A percentile compares a stretch with the other conserved stretches of the same genome.
Conservation (phyloP, 495 filamentous ascomycete species). For the Aspergillus cavernicola region DNA sequence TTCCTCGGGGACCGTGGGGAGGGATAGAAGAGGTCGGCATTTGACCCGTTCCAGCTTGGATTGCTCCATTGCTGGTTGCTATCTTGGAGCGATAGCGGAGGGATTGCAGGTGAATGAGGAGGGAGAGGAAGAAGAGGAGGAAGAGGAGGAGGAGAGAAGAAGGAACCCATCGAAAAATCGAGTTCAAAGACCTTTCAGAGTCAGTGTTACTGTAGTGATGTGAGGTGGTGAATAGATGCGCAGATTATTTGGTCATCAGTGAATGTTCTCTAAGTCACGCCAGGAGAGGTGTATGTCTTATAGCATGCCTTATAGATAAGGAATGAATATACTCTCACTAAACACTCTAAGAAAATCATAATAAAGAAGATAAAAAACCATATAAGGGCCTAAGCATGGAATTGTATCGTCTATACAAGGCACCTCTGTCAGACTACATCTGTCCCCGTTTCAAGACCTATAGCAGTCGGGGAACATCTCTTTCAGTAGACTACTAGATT, state of each 20-base stretch:
- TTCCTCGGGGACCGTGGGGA: constrained; percentile 2
- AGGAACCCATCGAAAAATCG: neutral
- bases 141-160: neutral
- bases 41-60: neutral
- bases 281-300: no score
- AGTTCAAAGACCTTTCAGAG: neutral
- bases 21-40: neutral
- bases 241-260: constrained; percentile 3
- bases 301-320: no score
- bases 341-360: no score
- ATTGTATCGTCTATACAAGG: neutral
- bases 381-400: no score
- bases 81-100: no score
- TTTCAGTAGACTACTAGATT: no score
- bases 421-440: no score
- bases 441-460: no score
- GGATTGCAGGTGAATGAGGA: neutral
- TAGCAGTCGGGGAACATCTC: no score
- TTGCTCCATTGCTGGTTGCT: no score
- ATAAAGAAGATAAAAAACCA: no score
- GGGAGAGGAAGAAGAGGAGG: neutral
- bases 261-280: constrained; percentile 5
- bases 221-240: neutral
- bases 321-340: no score
- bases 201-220: constrained; percentile 4